A percentile compares a stretch with the other conserved stretches of the same genome.
phyloP scores from a whole-genome alignment of 2,329 filamentous ascomycete genomes.

The Colletotrichum tropicale region DNA sequence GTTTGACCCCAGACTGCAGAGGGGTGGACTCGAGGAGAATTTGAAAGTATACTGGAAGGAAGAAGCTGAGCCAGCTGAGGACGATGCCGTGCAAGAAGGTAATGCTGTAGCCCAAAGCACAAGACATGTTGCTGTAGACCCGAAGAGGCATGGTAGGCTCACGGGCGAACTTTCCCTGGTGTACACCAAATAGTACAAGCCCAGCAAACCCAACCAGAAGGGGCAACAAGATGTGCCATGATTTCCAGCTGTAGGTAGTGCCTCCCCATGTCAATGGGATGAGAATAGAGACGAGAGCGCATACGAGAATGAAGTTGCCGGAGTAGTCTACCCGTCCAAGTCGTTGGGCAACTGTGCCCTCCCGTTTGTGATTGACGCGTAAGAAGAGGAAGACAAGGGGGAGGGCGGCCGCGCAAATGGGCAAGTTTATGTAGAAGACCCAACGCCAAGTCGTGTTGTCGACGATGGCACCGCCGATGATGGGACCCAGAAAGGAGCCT shows the following conservation, averaged over 20 bases:
- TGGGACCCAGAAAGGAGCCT: conserved; percentile 35
- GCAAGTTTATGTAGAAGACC: conserved; percentile 41
- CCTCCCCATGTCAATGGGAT: conserved; percentile 1
- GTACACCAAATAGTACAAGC: background rate
- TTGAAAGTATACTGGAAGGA: background rate
- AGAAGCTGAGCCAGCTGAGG: background rate
- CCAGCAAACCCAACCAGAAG: background rate
- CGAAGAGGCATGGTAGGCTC: conserved; percentile 20
- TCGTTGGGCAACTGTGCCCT: background rate
- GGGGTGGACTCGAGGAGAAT: background rate
- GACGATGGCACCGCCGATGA: conserved; percentile 31
- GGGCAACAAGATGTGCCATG: background rate
- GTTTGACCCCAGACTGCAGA: background rate
- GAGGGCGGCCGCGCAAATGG: conserved; percentile 22
- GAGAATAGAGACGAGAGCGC: conserved; percentile 15
- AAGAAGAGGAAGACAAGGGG: background rate
- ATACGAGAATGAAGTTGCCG: conserved; percentile 23
- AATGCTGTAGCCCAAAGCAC: conserved; percentile 25
- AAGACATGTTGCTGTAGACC: conserved; percentile 14
- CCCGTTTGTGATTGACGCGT: background rate
- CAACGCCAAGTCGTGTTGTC: conserved; percentile 40
- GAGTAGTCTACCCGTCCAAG: conserved; percentile 20
- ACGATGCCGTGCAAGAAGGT: conserved; percentile 26
- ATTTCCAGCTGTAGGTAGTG: background rate
- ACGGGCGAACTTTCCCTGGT: background rate